Conservation (phyloP, 306 rosid genomes). For the Cotoneaster glaucophyllus region DNA sequence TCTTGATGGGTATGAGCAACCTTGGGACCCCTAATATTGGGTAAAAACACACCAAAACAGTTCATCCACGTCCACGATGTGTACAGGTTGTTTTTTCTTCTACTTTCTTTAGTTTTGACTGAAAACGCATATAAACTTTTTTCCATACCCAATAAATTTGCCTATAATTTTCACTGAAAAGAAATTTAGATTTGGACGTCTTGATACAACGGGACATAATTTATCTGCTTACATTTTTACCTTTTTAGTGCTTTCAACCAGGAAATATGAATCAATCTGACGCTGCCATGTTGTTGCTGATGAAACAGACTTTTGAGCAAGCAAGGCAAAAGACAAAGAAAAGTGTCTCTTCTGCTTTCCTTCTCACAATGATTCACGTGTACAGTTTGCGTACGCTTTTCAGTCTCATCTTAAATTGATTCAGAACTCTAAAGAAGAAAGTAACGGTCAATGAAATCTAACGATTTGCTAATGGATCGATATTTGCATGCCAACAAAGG, state of each 20-base stretch:
- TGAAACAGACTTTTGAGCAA: background rate
- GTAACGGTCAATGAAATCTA: too few species aligned
- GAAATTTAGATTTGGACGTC: conserved; percentile 13
- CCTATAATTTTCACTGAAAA: background rate
- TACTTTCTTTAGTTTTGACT: background rate
- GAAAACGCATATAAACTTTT: background rate
- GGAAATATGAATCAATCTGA: background rate
- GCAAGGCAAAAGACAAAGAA: background rate
- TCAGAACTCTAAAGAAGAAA: too few species aligned
- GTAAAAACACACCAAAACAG: background rate
- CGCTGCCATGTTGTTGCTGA: background rate
- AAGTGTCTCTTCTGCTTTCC: background rate
- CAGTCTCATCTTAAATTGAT: background rate
- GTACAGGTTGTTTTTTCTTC: background rate
- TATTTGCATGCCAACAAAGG: too few species aligned
- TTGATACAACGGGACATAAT: background rate
- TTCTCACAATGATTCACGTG: background rate
- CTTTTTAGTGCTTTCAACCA: background rate
- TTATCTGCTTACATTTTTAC: background rate
- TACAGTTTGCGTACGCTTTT: too few species aligned
- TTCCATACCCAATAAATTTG: background rate
- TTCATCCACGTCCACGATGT: background rate
- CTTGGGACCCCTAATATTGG: background rate
- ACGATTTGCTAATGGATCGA: too few species aligned
- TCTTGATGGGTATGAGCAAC: background rate